Base-by-base conservation (phyloP, 192 early-diverging fungal genomes). In the Backusella tuberculispora region DNA sequence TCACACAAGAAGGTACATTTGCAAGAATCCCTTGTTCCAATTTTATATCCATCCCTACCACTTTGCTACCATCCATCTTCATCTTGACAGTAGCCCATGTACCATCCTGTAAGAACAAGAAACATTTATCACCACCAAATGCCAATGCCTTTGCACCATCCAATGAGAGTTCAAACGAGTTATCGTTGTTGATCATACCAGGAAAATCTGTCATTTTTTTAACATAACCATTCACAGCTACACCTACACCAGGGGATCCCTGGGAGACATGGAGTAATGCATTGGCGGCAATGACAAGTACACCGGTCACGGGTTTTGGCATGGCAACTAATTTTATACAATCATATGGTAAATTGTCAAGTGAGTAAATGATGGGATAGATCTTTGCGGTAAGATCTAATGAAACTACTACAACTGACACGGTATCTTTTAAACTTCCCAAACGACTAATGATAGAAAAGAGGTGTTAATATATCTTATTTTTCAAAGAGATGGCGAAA, bases 201-300 rank as follows among this genome's bases (percentile, higher is more conserved):
- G 90, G 81, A 60, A 83, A 88, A 60, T 81, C 81, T 0, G 83
- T 84, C 65, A 86, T 82, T 15, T 77, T 64, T 1, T 76, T 77
- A 24, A 86, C 85, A 47, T 94, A 97, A 17, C 84, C 88, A 74
- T 94, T 96, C 17, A 94, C 89, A 1, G 90, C 90, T 5, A 88
- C 85, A 15, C 87, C 90, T 37, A 94, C 84, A 41, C 94, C 91
- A n/a, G 92, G 85, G 9, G 93, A 85, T 63, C 88, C 95, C 83
- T 98, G 95, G 73, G 91, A 91, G 1, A 97, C 84, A 73, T 99
- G 91, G 14, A 97, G 86, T 19, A 99, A 69, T 6, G 93, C 89
- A 80, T 95, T 96, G 38, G 92, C 84, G 0, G 88, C 88, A 14
- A 97, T 74, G 0, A 97, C 88, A 48, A 99, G 82, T 6, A 98